Evolutionary conservation across 2,329 filamentous ascomycete genomes (phyloP), one percentile per base, ranked within the genome.

Genomic region (Xylaria sp.): DNA sequence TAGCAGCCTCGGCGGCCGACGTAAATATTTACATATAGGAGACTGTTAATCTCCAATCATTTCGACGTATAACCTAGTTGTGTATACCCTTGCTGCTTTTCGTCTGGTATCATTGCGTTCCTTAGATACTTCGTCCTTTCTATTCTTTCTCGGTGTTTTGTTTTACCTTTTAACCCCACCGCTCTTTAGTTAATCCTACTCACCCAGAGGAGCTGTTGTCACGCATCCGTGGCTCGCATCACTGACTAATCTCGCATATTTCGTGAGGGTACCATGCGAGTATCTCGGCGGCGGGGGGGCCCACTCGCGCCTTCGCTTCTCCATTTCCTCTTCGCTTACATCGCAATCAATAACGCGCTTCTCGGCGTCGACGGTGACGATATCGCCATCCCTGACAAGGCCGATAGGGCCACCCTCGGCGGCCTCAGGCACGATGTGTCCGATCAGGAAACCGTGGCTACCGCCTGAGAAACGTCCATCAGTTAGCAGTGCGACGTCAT

Each of bases 341-440:
- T 91, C 83, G 3, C 93, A 83, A 87, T 93, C 80, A 59, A 90
- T 86, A 85, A 87, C 85, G 53, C 88, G 88, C 78, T 89, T 88
- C 79, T 94, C 91, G 0, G 93, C 92, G 76, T 97, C 93, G 69
- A 97, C 97, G 58, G 90, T 88, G 73, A 97, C 91, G 66, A 85
- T 85, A 78, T 97, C 93, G 29, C 93, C 93, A 73, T 97, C 91
- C 74, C 87, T 80, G n/a, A 96, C 91, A 12, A 97, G 85, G 16
- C 88, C 93, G 70, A 97, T 96, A 1, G 93, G 93, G 0, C 93
- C 93, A 59, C 93, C 93, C 72, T 92, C 92, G 78, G 93, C 91
- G 9, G 93, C 93, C 82, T 97, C 93, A 29, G 93, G 93, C 48
- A 94, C 93, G 70, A 97, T 92, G 81, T 96, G 93, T 1, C 93